These are phyloP conservation scores for Fagopyrum homotropicum DNA, from an alignment of 148 eudicot species.

Conservation along the genomic window DNA sequence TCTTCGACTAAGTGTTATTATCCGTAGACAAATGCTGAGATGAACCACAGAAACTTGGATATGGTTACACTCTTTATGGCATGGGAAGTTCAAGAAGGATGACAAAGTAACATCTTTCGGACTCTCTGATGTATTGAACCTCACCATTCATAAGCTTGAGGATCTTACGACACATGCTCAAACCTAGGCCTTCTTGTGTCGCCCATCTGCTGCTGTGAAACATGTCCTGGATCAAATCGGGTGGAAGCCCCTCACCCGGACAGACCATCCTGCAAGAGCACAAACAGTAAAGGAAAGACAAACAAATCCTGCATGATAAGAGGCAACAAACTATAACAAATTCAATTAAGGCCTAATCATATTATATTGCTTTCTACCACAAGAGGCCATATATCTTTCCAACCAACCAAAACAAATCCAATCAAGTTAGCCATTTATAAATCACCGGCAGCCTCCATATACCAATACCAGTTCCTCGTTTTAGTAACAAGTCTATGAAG, in stretches of 20 bases:
- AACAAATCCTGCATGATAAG: too few species aligned
- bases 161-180: slow-evolving; percentile 79
- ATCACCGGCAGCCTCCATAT: not conserved
- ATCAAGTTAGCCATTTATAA: not conserved
- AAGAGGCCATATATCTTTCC: not conserved
- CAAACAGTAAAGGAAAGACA: not conserved
- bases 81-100: slow-evolving; percentile 59
- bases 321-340: too few species aligned
- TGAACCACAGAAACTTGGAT: not conserved
- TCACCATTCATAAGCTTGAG: slow-evolving; percentile 81
- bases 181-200: slow-evolving; percentile 83
- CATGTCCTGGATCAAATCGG: slow-evolving; percentile 83
- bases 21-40: not conserved
- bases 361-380: not conserved
- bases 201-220: slow-evolving; percentile 73
- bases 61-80: slow-evolving; percentile 17
- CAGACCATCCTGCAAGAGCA: slow-evolving; percentile 53
- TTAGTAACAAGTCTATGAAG: not conserved
- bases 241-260: slow-evolving; percentile 91
- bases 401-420: not conserved
- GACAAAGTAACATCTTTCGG: slow-evolving; percentile 77
- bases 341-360: too few species aligned
- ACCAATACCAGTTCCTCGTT: not conserved
- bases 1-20: slow-evolving; percentile 8
- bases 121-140: slow-evolving; percentile 88